Percentiles rank a stretch among this genome's conserved stretches.
Conservation (phyloP, 257 asterid genomes). For the Solanum phureja region DNA sequence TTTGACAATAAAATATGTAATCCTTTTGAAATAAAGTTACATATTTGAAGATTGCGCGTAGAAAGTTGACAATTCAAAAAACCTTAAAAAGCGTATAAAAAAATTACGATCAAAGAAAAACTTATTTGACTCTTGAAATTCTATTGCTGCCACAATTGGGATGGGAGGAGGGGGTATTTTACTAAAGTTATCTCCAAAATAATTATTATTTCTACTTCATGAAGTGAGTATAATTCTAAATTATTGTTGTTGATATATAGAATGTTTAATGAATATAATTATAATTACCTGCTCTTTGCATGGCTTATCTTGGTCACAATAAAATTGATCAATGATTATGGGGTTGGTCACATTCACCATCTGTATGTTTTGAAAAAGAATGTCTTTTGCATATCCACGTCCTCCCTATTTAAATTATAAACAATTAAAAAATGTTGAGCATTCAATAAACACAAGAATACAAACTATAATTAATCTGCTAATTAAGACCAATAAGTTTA, state of each 20-base stretch:
- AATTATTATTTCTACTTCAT: neutral
- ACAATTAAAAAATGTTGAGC: neutral
- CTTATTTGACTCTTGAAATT: too few relatives aligned
- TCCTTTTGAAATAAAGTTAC: neutral
- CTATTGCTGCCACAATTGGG: neutral
- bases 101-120: too few relatives aligned
- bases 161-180: neutral
- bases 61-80: too few relatives aligned
- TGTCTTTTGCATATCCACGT: slow-evolving; percentile 61
- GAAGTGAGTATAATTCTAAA: neutral
- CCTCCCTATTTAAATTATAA: slow-evolving; percentile 53
- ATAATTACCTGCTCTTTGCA: slow-evolving; percentile 51
- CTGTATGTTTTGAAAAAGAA: slow-evolving; percentile 45
- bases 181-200: neutral
- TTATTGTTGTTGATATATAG: neutral
- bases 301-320: slow-evolving; percentile 50
- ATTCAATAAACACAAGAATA: neutral
- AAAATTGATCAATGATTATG: slow-evolving; percentile 72
- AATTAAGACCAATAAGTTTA: neutral
- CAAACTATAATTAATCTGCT: neutral
- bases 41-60: too few relatives aligned
- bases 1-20: neutral
- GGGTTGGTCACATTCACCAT: slow-evolving; percentile 76
- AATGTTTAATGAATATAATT: neutral
- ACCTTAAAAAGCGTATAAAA: too few relatives aligned